phyloP scores from a whole-genome alignment of 331 rosid species.

The Rosa hybrid region DNA sequence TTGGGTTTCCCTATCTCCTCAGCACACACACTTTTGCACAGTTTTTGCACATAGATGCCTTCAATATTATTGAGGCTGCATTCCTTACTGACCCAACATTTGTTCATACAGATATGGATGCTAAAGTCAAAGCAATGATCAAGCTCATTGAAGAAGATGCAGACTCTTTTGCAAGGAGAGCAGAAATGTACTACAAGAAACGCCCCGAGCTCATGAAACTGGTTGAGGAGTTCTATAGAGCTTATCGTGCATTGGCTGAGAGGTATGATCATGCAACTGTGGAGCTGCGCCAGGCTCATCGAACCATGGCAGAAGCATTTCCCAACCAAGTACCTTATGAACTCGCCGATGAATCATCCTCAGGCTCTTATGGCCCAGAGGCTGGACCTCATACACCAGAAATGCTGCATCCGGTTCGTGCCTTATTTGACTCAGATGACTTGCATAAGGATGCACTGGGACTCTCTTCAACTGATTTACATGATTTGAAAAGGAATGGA shows the following conservation, averaged over 20 bases:
- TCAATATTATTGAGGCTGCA: neutral
- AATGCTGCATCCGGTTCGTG: slow-evolving; percentile 48
- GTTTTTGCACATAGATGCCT: neutral
- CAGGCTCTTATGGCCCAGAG: slow-evolving; percentile 55
- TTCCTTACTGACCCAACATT: slow-evolving; percentile 9
- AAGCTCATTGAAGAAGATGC: slow-evolving; percentile 98
- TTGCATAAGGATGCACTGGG: slow-evolving; percentile 52
- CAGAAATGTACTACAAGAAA: slow-evolving; percentile 99
- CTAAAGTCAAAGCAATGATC: slow-evolving; percentile 95
- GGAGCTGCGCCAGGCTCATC: slow-evolving; percentile 92
- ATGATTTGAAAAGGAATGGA: slow-evolving; percentile 34
- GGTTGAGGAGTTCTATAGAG: slow-evolving; percentile 97
- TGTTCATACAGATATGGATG: slow-evolving; percentile 74
- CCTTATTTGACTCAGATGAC: slow-evolving; percentile 52
- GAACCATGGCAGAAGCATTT: slow-evolving; percentile 89
- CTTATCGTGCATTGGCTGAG: slow-evolving; percentile 99
- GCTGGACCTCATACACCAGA: slow-evolving; percentile 62
- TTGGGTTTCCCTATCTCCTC: neutral
- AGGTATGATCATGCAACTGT: slow-evolving; percentile 95
- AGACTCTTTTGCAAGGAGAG: slow-evolving; percentile 98
- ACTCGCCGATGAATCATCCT: slow-evolving; percentile 62
- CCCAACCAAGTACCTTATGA: slow-evolving; percentile 67
- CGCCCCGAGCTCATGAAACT: slow-evolving; percentile 96
- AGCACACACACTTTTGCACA: neutral
- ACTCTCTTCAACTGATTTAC: slow-evolving; percentile 41